A percentile compares a stretch with the other conserved stretches of the same genome.
Conservation (phyloP, 179 eudicot species). For the Camellia oleifera region DNA sequence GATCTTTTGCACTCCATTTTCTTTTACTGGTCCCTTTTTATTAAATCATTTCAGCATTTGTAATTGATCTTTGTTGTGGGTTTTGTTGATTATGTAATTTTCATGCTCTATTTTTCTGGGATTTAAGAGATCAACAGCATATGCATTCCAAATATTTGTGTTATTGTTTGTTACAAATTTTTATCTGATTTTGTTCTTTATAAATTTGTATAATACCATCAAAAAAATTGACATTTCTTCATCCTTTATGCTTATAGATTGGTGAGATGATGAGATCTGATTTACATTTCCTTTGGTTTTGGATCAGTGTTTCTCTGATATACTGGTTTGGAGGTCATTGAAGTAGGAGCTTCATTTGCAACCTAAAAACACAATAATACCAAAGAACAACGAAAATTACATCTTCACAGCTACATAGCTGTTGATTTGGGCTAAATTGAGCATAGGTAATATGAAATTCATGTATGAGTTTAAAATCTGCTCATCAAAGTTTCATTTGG, state of each 20-base stretch:
- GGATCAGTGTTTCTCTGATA: constrained; percentile 15
- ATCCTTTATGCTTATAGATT: not conserved
- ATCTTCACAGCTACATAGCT: not conserved
- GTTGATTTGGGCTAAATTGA: not conserved
- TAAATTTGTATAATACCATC: not conserved
- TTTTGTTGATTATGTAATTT: constrained; percentile 7
- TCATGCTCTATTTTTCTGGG: constrained; percentile 11
- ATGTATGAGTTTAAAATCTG: not conserved
- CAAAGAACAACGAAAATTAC: too few species aligned
- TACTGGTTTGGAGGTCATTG: not conserved
- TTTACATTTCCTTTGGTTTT: not conserved
- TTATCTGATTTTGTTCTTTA: not conserved
- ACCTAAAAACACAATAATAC: too few species aligned
- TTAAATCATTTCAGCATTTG: not conserved
- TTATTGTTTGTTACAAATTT: not conserved
- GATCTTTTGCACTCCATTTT: not conserved
- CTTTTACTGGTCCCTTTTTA: too few species aligned
- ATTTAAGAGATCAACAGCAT: constrained; percentile 11
- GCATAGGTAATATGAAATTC: constrained; percentile 3
- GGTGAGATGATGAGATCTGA: constrained; percentile 2
- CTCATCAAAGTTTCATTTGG: constrained; percentile 4
- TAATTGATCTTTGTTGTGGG: not conserved
- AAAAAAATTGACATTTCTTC: not conserved
- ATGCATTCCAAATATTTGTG: constrained; percentile 12
- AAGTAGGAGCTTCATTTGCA: constrained; percentile 12